These are phyloP conservation scores for Musa balbisiana DNA, from an alignment of 202 grass and related monocot genomes.

Conservation along the genomic window DNA sequence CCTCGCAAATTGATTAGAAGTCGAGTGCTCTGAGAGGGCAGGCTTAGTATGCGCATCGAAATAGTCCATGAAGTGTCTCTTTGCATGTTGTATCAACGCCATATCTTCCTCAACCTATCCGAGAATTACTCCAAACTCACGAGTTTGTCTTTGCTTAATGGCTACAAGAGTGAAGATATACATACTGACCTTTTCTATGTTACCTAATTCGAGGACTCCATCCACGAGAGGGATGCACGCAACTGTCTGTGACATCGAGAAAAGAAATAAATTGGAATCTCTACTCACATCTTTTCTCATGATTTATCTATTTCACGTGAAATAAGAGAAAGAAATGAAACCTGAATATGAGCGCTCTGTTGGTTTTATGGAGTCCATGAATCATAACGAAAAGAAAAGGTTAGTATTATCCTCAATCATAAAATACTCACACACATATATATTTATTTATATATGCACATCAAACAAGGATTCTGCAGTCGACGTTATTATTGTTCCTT, in stretches of 20 bases:
- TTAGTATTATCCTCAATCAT: no score
- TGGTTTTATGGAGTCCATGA: not conserved
- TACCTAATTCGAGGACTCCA: constrained; percentile 76
- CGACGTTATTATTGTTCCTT: no score
- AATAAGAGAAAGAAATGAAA: constrained; percentile 18
- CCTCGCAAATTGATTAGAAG: constrained; percentile 40
- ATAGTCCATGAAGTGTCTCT: constrained; percentile 54
- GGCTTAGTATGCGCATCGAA: constrained; percentile 35
- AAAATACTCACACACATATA: no score
- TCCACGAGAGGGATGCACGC: constrained; percentile 59
- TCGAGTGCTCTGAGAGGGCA: constrained; percentile 63
- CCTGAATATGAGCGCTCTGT: constrained; percentile 87
- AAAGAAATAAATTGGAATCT: not conserved
- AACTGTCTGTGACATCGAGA: constrained; percentile 46
- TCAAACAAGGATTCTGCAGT: no score
- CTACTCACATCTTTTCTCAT: not conserved
- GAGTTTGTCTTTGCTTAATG: not conserved
- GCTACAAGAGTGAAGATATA: not conserved
- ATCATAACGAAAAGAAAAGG: no score
- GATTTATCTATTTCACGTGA: not conserved
- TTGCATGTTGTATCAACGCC: constrained; percentile 49
- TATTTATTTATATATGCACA: no score
- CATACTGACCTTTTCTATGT: constrained; percentile 44
- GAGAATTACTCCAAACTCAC: no score
- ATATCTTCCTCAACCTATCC: constrained; percentile 70